These are phyloP conservation scores for Myriosclerotinia curreyana DNA, from an alignment of 2,329 filamentous ascomycete species.

Conservation along the genomic window DNA sequence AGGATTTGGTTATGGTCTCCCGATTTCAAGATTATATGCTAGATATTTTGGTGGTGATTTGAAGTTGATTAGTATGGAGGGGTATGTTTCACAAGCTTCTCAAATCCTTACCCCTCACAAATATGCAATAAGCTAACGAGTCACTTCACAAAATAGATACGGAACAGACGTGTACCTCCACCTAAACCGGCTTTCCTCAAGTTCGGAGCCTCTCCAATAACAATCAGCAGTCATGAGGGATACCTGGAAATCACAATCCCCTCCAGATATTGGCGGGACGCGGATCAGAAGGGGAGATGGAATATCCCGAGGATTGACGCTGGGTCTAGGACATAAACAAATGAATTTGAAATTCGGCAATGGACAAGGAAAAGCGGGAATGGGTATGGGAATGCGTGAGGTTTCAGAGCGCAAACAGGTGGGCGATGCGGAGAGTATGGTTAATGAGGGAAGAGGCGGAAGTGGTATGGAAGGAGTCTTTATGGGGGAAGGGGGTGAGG, in stretches of 20 bases:
- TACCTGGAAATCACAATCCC: conserved; percentile 12
- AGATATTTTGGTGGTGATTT: conserved; percentile 96
- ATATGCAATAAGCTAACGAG: conserved; percentile 29
- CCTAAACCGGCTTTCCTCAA: conserved; percentile 90
- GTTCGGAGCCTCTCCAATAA: conserved; percentile 95
- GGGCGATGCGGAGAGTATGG: conserved; percentile 77
- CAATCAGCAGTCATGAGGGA: conserved; percentile 77
- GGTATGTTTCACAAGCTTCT: conserved; percentile 55
- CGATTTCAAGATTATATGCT: conserved; percentile 90
- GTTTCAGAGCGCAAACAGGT: conserved; percentile 86
- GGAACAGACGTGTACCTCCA: conserved; percentile 98
- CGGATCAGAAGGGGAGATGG: conserved; percentile 45
- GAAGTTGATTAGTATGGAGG: conserved; percentile 99
- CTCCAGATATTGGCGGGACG: conserved; percentile 3
- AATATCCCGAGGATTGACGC: conserved; percentile 62
- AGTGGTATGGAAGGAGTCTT: conserved; percentile 39
- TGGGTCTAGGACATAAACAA: conserved; percentile 50
- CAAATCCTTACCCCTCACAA: conserved; percentile 15
- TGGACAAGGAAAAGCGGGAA: conserved; percentile 34
- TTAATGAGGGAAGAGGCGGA: conserved; percentile 49
- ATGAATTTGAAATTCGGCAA: conserved; percentile 67
- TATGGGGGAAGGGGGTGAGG: conserved; percentile 37
- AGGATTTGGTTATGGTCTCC: conserved; percentile 95
- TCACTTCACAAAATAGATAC: conserved; percentile 57
- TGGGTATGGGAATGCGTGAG: conserved; percentile 50